Evolutionary conservation across 2,329 filamentous ascomycete genomes (phyloP), one percentile per base, ranked within the genome.

Genomic region (Beauveria rudraprayagi): DNA sequence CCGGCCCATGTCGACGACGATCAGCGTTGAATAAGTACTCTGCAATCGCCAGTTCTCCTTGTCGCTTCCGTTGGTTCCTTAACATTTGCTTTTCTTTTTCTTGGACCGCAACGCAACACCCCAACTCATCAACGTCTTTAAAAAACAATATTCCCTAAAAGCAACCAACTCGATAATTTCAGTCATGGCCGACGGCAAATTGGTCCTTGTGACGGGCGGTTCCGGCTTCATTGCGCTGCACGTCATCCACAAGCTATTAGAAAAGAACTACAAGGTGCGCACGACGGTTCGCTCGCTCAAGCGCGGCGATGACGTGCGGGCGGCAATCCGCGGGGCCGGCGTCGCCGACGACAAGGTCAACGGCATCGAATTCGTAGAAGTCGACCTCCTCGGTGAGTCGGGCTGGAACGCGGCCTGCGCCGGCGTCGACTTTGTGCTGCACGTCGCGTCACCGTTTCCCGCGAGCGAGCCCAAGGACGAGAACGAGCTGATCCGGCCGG

Each of bases 371-470:
- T 65, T 74, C 19, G 70, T 69, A 30, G 70, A 70, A 51, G 69
- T 70, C 7, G 69, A 73, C 56, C 64, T 70, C 9, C 67, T 73
- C 6, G 57, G 63, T 26, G 53, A 66, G 0, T 66, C 66, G 44
- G 71, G 69, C 6, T 74, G 74, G 61, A 61, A 62, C 5, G 54
- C 65, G 7, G 67, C 71, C 17, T 67, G 71, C 48, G 55, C 65
- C 41, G 69, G 68, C 52, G 71, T 70, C 51, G 57, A 65, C 5
- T 67, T 69, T 2, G 69, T 75, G 16, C 67, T 72, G 58, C 73
- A 74, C 43, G 67, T 74, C 19, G 73, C 72, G 0, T 71, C 72
- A 9, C 73, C 72, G 1, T 74, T 75, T 41, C 63, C 70, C 1
- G 44, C 62, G 16, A 60, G 61, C 1, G 58, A 61, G 19, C 60